Percentiles rank a stretch among this genome's conserved stretches.
Conservation (phyloP, 352 stramenopile genomes). For the Lagenidium sp. region DNA sequence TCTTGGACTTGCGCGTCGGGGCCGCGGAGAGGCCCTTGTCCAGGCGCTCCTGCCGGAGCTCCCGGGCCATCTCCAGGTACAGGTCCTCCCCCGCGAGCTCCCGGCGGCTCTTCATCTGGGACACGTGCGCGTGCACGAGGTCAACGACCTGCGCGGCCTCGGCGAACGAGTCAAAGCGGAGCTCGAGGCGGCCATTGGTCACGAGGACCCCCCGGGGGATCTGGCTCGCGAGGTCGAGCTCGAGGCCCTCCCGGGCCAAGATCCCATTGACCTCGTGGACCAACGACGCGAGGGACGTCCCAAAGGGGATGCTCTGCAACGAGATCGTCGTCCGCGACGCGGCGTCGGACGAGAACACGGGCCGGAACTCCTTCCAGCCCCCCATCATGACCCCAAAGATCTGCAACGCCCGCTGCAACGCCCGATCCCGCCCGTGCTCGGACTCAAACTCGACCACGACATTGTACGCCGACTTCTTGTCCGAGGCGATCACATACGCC, state of each 20-base stretch:
- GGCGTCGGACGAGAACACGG: slow-evolving; percentile 54
- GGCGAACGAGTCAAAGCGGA: slow-evolving; percentile 57
- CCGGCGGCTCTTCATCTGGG: slow-evolving; percentile 42
- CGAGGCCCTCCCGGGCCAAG: slow-evolving; percentile 26
- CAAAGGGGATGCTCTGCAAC: slow-evolving; percentile 73
- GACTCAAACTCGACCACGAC: slow-evolving; percentile 72
- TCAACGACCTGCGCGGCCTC: slow-evolving; percentile 71
- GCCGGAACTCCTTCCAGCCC: slow-evolving; percentile 74
- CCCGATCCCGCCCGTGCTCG: slow-evolving; percentile 29
- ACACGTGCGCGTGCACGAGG: slow-evolving; percentile 41
- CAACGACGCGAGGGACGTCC: slow-evolving; percentile 47
- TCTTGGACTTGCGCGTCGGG: slow-evolving; percentile 9
- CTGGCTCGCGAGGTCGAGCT: slow-evolving; percentile 37
- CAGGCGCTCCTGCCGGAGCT: slow-evolving; percentile 23
- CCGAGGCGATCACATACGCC: slow-evolving; percentile 63
- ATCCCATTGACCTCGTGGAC: slow-evolving; percentile 52
- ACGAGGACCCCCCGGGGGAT: slow-evolving; percentile 57
- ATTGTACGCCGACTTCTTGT: slow-evolving; percentile 59
- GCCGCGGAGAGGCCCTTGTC: slow-evolving; percentile 19
- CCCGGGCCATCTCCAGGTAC: slow-evolving; percentile 22
- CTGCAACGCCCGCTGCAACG: slow-evolving; percentile 66
- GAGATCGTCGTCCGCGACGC: slow-evolving; percentile 46
- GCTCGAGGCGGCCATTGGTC: slow-evolving; percentile 68
- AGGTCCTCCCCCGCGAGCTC: slow-evolving; percentile 31
- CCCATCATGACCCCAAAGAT: slow-evolving; percentile 87